A percentile compares a stretch with the other conserved stretches of the same genome.
These are phyloP conservation scores for Xylariales sp. DNA, from an alignment of 2,329 filamentous ascomycete species.

Conservation along the genomic window DNA sequence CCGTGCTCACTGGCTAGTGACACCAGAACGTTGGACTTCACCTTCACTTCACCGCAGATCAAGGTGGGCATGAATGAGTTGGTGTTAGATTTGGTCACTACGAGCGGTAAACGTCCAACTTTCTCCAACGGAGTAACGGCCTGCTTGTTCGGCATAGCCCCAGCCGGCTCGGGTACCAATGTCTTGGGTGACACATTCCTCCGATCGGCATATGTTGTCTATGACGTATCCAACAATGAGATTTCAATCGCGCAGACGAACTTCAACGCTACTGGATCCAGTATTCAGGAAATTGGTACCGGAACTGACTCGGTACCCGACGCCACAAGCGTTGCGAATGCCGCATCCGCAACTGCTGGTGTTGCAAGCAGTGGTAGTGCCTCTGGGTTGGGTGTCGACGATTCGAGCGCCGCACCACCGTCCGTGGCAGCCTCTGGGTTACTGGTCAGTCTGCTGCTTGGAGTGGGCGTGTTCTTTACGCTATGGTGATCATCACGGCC, in stretches of 20 bases:
- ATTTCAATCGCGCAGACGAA: slow-evolving; percentile 66
- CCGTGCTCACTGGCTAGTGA: slow-evolving; percentile 47
- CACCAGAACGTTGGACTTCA: slow-evolving; percentile 43
- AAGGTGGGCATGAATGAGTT: slow-evolving; percentile 55
- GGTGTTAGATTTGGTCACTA: slow-evolving; percentile 46
- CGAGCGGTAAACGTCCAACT: slow-evolving; percentile 40
- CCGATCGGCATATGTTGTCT: slow-evolving; percentile 70
- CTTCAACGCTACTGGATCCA: slow-evolving; percentile 49
- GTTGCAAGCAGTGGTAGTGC: slow-evolving; percentile 17
- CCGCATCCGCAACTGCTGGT: slow-evolving; percentile 45
- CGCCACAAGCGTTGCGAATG: slow-evolving; percentile 44
- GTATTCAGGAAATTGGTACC: slow-evolving; percentile 50
- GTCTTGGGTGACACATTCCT: slow-evolving; percentile 73
- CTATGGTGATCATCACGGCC: too few relatives aligned
- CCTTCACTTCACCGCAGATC: slow-evolving; percentile 50
- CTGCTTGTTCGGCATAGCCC: slow-evolving; percentile 65
- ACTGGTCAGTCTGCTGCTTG: background rate
- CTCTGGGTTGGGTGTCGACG: slow-evolving; percentile 1
- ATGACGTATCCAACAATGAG: slow-evolving; percentile 67
- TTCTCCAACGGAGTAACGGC: slow-evolving; percentile 50
- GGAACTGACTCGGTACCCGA: slow-evolving; percentile 47
- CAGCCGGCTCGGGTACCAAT: slow-evolving; percentile 48
- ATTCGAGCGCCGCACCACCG: slow-evolving; percentile 5
- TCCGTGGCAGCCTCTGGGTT: background rate
- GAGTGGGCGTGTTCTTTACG: slow-evolving; percentile 3